Conservation (phyloP, 2,329 filamentous ascomycete species). For the Botrytis hyacinthi region DNA sequence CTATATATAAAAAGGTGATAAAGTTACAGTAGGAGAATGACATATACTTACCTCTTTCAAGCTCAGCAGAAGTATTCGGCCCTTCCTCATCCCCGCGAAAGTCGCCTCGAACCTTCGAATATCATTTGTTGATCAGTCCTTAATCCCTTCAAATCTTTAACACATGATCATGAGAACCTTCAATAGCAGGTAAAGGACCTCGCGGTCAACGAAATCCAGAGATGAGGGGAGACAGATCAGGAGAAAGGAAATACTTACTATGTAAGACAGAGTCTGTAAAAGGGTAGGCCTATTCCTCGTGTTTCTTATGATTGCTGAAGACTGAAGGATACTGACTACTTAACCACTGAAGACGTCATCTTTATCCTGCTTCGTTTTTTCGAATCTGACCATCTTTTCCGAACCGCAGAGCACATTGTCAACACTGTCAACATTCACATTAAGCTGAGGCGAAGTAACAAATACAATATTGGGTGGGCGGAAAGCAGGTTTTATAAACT, state of each 20-base stretch:
- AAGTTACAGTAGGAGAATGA: background rate
- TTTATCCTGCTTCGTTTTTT: background rate
- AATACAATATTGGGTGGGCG: background rate
- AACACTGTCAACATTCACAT: background rate
- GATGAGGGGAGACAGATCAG: background rate
- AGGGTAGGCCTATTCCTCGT: background rate
- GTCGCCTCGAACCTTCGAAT: background rate
- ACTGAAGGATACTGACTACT: background rate
- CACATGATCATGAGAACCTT: background rate
- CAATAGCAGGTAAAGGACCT: background rate
- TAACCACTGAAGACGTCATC: background rate
- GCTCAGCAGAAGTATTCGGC: background rate
- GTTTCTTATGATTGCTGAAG: background rate
- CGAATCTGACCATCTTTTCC: background rate
- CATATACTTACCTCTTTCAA: background rate
- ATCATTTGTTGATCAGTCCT: background rate
- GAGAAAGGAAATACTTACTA: background rate
- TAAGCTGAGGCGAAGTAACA: background rate
- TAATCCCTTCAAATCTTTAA: rapidly evolving
- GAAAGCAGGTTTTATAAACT: background rate
- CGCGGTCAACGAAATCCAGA: background rate
- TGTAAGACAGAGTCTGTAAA: background rate
- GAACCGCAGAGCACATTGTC: background rate
- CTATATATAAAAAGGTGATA: background rate
- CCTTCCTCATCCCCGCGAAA: background rate